Conservation (phyloP, 202 grass and related monocot species). For the Dendrocalamus latiflorus region DNA sequence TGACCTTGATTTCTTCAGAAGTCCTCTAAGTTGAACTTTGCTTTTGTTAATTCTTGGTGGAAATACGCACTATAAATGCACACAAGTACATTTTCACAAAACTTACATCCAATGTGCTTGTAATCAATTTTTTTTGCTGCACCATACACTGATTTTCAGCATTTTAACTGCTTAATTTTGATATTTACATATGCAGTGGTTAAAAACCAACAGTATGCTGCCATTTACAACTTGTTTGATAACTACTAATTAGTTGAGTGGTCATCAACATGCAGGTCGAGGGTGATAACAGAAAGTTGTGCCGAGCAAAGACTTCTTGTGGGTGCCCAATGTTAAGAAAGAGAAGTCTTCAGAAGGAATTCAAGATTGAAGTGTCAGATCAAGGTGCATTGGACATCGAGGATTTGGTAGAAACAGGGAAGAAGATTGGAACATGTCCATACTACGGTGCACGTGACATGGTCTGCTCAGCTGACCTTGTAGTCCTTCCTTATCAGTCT, state of each 20-base stretch:
- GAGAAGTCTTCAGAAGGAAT: conserved; percentile 57
- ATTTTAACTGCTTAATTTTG: neutral
- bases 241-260: neutral
- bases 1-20: no score
- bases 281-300: conserved; percentile 39
- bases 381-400: conserved; percentile 78
- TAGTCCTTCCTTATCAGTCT: conserved; percentile 91
- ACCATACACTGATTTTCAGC: neutral
- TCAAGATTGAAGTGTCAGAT: conserved; percentile 53
- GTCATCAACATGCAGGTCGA: conserved; percentile 36
- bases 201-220: neutral
- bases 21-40: no score
- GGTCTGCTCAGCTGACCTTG: conserved; percentile 61
- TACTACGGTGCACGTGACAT: no score
- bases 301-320: conserved; percentile 48
- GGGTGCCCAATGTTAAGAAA: conserved; percentile 81
- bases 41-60: neutral
- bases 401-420: conserved; percentile 68
- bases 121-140: neutral
- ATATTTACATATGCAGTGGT: neutral
- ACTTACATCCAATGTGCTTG: neutral
- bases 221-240: neutral
- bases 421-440: no score
- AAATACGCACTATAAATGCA: neutral
- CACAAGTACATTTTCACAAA: neutral